Evolutionary conservation across 2,329 filamentous ascomycete genomes (phyloP).

Genomic region (Calonectria henricotiae): DNA sequence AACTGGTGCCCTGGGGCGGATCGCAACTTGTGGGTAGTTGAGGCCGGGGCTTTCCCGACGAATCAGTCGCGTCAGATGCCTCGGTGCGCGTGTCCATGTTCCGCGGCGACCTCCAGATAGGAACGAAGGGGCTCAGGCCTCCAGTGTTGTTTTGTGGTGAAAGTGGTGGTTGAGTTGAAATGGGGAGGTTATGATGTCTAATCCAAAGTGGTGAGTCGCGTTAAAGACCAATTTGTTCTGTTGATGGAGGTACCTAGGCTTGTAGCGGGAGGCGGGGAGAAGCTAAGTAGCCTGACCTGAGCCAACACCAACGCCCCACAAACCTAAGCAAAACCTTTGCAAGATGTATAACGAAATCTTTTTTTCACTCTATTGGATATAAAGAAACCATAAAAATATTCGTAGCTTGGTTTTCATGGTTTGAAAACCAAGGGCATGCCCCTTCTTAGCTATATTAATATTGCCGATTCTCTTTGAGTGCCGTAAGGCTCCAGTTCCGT

Average conservation of each 20-base stretch:
- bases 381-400: not conserved
- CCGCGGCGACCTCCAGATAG: conserved; percentile 9
- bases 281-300: not conserved
- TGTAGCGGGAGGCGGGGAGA: conserved; percentile 18
- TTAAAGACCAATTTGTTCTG: conserved; percentile 12
- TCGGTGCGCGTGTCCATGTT: conserved; percentile 52
- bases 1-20: conserved; percentile 81
- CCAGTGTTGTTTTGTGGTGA: conserved; percentile 26
- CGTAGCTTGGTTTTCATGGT: no score
- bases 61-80: conserved; percentile 50
- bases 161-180: conserved; percentile 15
- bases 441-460: not conserved
- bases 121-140: not conserved
- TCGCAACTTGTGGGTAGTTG: conserved; percentile 89
- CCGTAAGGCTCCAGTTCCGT: no score
- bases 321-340: not conserved
- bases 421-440: not conserved
- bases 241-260: conserved; percentile 21
- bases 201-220: conserved; percentile 2
- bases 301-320: conserved; percentile 21
- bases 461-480: no score
- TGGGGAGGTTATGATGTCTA: conserved; percentile 3
- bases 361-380: no score
- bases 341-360: not conserved
- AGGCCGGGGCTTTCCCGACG: conserved; percentile 57